Evolutionary conservation across 2,329 filamentous ascomycete species (phyloP), one percentile per base, ranked within the genome.

Genomic region (Colletotrichum paranaense): DNA sequence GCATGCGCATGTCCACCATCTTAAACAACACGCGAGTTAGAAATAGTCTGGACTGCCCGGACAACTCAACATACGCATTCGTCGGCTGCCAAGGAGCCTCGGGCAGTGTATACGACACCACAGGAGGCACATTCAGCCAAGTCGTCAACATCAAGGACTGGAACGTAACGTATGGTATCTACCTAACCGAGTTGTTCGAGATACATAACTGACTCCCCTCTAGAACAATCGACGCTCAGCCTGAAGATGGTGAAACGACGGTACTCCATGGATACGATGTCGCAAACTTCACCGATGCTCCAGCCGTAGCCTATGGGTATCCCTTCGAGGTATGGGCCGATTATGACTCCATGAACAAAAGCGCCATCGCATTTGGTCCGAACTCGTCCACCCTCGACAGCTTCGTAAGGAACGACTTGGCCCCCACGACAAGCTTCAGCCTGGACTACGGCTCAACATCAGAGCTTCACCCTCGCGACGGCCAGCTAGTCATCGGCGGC

Each of bases 321-420:
- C 75, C 75, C 2, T 62, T 76, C 22, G 75, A 76, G 24, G 74
- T 76, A n/a, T 76, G 75, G 75, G 70, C 70, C 19, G 70, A 75
- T 28, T 67, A 57, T 5, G 63, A 75, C 30, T 67, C 75, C 22
- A 49, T 67, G 60, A 76, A 76, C 71, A 75, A 74, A 38, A 75
- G 74, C 42, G 74, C 72, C 4, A 5, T 76, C 5, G 73, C 75
- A 1, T 60, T 76, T 5, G 75, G 75, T 4, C 71, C 75, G 19
- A 67, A 75, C 57, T 76, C 75, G 5, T 76, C 75, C 3, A 75
- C 74, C 22, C 53, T 75, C 12, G 56, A 67, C 1, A 62, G 72
- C 12, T 64, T 76, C 2, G 64, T 76, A 1, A 56, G 64, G 14
- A 62, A 71, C 57, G 35, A 60, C 7, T 55, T 70, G 14, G 74